These are phyloP conservation scores for Hypocreales sp. DNA, from an alignment of 2,329 filamentous ascomycete species.

Conservation along the genomic window DNA sequence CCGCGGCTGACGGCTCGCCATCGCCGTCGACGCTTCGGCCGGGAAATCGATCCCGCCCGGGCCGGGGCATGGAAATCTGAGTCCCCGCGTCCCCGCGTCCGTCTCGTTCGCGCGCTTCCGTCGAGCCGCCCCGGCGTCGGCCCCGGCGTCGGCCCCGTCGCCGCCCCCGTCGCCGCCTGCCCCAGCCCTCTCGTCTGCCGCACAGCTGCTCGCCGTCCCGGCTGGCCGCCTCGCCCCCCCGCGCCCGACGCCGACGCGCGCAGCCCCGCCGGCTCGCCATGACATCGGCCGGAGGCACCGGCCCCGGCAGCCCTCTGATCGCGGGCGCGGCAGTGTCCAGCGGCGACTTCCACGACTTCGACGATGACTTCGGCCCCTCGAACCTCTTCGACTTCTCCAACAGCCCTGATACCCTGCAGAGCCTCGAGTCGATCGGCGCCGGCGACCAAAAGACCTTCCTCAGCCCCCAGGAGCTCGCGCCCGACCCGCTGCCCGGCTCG, in stretches of 20 bases:
- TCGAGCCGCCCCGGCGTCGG: no score
- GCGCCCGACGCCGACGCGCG: constrained; percentile 3
- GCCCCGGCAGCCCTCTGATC: constrained; percentile 22
- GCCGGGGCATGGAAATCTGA: no score
- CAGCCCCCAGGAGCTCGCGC: constrained; percentile 17
- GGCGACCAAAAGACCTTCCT: constrained; percentile 16
- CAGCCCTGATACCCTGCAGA: constrained; percentile 21
- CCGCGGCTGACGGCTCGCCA: no score
- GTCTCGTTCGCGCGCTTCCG: no score
- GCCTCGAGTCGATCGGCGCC: constrained; percentile 14
- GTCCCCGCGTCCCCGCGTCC: no score
- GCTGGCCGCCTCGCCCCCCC: no score
- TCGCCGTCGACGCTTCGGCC: no score
- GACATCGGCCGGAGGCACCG: constrained; percentile 16
- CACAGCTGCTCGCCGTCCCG: no score
- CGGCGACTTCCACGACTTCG: constrained; percentile 21
- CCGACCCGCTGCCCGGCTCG: constrained; percentile 24
- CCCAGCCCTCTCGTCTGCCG: no score
- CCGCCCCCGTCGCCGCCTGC: no score
- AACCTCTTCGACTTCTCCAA: constrained; percentile 20
- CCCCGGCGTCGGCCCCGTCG: no score
- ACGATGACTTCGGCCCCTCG: constrained; percentile 18
- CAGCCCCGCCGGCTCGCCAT: constrained; percentile 14
- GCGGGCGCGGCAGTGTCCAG: constrained; percentile 20
- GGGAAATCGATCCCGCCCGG: no score